Evolutionary conservation across 2,329 filamentous ascomycete genomes (phyloP).

Genomic region (Aureobasidium sp.): DNA sequence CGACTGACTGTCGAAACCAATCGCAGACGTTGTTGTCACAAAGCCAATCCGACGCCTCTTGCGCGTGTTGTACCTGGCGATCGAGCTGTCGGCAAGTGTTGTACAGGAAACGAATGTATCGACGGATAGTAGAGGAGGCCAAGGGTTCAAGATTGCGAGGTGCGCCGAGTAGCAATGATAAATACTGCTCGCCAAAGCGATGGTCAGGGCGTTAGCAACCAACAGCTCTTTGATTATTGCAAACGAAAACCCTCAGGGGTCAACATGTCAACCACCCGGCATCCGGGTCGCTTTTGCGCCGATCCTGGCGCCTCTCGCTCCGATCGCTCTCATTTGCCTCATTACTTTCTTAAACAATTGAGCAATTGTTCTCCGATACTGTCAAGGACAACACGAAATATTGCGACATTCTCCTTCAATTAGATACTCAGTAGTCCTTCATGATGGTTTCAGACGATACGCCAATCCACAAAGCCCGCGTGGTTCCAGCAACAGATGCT

Average conservation of each 20-base stretch:
- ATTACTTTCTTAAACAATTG: not conserved
- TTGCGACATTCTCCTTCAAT: not conserved
- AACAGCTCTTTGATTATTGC: constrained; percentile 9
- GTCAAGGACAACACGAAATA: not conserved
- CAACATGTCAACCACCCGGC: constrained; percentile 4
- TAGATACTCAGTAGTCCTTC: not conserved
- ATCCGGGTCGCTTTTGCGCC: not conserved
- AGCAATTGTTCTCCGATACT: not conserved
- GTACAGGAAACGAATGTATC: not conserved
- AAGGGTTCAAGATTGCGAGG: not conserved
- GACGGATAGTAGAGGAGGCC: not conserved
- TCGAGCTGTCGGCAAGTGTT: not conserved
- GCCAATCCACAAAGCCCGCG: not conserved
- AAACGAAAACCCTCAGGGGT: constrained; percentile 2
- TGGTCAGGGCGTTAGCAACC: constrained; percentile 9
- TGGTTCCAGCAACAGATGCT: not conserved
- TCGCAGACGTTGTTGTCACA: constrained; percentile 1
- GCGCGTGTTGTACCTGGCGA: constrained; percentile 2
- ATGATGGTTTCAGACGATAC: not conserved
- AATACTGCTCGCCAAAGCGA: not conserved
- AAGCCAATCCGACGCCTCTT: constrained; percentile 9
- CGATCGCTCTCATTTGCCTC: constrained; percentile 9
- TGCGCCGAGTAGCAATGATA: constrained; percentile 8
- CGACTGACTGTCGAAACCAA: not conserved
- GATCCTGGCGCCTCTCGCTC: not conserved